Base-by-base conservation (phyloP, 2,329 filamentous ascomycete species). In the Fonsecaea monophora region DNA sequence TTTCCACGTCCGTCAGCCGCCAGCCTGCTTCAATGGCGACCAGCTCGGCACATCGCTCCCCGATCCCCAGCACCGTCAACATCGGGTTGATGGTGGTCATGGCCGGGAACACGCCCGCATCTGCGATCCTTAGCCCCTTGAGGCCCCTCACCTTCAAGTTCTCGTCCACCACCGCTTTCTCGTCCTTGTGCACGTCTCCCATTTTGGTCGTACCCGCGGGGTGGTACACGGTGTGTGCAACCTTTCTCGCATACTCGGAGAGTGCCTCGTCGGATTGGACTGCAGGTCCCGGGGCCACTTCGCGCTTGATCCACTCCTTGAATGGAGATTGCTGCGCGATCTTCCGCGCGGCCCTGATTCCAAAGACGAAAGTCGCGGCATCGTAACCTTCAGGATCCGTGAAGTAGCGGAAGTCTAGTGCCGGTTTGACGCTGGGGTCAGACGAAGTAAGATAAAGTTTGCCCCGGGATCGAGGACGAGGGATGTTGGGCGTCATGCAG, bases 401-500 rank as follows among this genome's bases (percentile, higher is more conserved):
- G 83, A 95, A 94, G 84, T 95, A 95, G 74, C 90, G 88, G 87
- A 94, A 94, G 82, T 95, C 92, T 68, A 95, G 86, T 2, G 91
- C 90, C 15, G 92, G 92, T 82, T 94, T 94, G 77, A 92, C 88
- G 70, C 76, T 83, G 1, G 92, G 91, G 78, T 94, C 90, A 40
- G 87, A 78, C 34, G 89, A 92, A 61, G 90, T 92, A 71, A 94
- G 86, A 81, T 90, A 94, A 74, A 94, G 83, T 70, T 88, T 86
- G 66, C 92, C 92, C 62, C 90, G 88, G 55, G 90, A 93, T 62
- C 91, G 89, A 34, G 92, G 90, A 30, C 92, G 90, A 38, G 91
- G 92, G 74, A 96, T 95, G 82, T 96, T 95, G 74, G 92, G 92
- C 15, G 92, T 95, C 90, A 95, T 95, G 86, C 92, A 95, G 83